Evolutionary conservation across 441 rosid genomes (phyloP).

Genomic region (Breynia disticha): DNA sequence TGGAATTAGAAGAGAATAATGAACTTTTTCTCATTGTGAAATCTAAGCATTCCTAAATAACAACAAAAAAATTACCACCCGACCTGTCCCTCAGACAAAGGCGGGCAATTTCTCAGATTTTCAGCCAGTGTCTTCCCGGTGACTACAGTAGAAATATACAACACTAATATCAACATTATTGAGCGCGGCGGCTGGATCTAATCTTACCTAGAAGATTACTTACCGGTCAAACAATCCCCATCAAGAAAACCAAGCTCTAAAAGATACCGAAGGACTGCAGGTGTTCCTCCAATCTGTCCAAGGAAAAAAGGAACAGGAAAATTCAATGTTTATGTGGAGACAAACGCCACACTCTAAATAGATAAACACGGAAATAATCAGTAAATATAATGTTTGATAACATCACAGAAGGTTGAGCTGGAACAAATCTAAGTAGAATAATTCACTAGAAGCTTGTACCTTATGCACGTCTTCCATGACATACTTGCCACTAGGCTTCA

Average conservation of each 20-base stretch:
- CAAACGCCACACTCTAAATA: neutral
- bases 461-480: constrained; percentile 96
- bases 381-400: no score
- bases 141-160: constrained; percentile 31
- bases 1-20: constrained; percentile 16
- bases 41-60: neutral
- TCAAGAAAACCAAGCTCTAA: constrained; percentile 71
- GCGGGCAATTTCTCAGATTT: constrained; percentile 54
- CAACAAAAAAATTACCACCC: constrained; percentile 7
- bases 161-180: neutral
- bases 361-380: neutral
- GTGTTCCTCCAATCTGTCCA: constrained; percentile 87
- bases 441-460: constrained; percentile 33
- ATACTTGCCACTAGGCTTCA: constrained; percentile 97
- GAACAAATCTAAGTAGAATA: neutral
- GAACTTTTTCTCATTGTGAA: no score
- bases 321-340: neutral
- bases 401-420: no score
- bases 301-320: neutral
- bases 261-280: constrained; percentile 81
- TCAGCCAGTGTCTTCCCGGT: constrained; percentile 91
- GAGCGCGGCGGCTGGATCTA: no score
- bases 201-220: neutral
- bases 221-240: constrained; percentile 94
- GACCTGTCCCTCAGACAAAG: constrained; percentile 78